A percentile compares a stretch with the other conserved stretches of the same genome.
These are phyloP conservation scores for Colletotrichum sp. DNA, from an alignment of 2,329 filamentous ascomycete species.

Conservation along the genomic window DNA sequence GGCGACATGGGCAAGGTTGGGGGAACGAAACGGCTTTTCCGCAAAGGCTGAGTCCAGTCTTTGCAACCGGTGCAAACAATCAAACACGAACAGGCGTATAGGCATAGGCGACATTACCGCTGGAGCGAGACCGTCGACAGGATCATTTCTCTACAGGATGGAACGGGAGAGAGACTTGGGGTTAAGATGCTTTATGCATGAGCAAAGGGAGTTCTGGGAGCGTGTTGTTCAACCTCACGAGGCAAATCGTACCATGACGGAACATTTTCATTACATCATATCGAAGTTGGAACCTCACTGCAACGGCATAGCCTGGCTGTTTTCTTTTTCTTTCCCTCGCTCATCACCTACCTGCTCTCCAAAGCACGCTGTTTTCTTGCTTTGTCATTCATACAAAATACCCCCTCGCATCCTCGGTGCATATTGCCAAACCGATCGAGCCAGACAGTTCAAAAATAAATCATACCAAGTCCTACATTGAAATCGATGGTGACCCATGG, in stretches of 20 bases:
- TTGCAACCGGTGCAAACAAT: neutral
- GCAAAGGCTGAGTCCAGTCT: constrained; percentile 38
- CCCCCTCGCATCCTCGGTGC: neutral
- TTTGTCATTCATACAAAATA: constrained; percentile 10
- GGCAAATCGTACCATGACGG: constrained; percentile 1
- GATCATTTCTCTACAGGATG: neutral
- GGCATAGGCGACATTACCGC: neutral
- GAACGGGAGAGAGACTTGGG: neutral
- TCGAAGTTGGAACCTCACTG: neutral
- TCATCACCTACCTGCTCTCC: neutral
- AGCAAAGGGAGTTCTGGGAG: constrained; percentile 4
- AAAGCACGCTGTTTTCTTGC: neutral
- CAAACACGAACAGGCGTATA: neutral
- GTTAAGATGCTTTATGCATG: neutral
- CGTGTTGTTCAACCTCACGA: neutral
- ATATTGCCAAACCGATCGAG: neutral
- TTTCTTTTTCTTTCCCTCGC: neutral
- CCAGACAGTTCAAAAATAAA: neutral
- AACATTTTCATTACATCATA: constrained; percentile 6
- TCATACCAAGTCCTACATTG: neutral
- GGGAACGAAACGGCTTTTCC: constrained; percentile 74
- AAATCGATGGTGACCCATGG: neutral
- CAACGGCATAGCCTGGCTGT: neutral
- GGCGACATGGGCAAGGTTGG: constrained; percentile 76
- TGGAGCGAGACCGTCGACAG: neutral